A percentile compares a stretch with the other conserved stretches of the same genome.
These are phyloP conservation scores for Globisporangium splendens DNA, from an alignment of 352 stramenopile genomes.

Conservation along the genomic window DNA sequence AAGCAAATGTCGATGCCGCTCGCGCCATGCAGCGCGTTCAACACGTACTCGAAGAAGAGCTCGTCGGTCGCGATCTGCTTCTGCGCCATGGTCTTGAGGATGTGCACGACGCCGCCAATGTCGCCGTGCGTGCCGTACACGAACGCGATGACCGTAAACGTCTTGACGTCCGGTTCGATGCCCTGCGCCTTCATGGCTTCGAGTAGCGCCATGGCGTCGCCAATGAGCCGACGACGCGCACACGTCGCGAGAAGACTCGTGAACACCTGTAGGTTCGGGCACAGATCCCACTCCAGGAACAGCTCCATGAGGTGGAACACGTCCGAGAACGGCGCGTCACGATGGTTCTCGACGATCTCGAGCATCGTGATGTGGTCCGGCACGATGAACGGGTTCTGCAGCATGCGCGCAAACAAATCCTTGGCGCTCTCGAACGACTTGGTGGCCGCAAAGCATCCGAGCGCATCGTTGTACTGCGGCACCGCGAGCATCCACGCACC, in stretches of 20 bases:
- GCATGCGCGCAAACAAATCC: constrained; percentile 61
- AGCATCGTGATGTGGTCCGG: constrained; percentile 78
- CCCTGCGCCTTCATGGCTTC: constrained; percentile 45
- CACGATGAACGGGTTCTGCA: constrained; percentile 45
- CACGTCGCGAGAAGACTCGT: constrained; percentile 72
- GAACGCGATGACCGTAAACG: constrained; percentile 65
- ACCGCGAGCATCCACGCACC: constrained; percentile 56
- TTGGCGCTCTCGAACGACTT: constrained; percentile 44
- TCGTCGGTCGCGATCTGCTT: constrained; percentile 35
- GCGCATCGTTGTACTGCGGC: constrained; percentile 75
- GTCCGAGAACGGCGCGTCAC: constrained; percentile 50
- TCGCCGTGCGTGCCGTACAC: constrained; percentile 58
- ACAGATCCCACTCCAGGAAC: constrained; percentile 55
- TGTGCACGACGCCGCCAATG: constrained; percentile 33
- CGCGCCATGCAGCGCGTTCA: constrained; percentile 50
- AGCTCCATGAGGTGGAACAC: constrained; percentile 68
- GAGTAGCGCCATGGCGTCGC: constrained; percentile 52
- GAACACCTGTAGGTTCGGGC: constrained; percentile 67
- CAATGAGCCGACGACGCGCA: constrained; percentile 47
- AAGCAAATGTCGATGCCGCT: constrained; percentile 77
- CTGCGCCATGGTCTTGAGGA: constrained; percentile 48
- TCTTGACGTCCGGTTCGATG: constrained; percentile 53
- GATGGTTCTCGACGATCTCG: constrained; percentile 71
- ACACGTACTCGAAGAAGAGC: constrained; percentile 60
- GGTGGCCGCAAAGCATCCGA: constrained; percentile 60